Base-by-base conservation (phyloP, 371 early-diverging fungal genomes). In the Mortierella sp. region DNA sequence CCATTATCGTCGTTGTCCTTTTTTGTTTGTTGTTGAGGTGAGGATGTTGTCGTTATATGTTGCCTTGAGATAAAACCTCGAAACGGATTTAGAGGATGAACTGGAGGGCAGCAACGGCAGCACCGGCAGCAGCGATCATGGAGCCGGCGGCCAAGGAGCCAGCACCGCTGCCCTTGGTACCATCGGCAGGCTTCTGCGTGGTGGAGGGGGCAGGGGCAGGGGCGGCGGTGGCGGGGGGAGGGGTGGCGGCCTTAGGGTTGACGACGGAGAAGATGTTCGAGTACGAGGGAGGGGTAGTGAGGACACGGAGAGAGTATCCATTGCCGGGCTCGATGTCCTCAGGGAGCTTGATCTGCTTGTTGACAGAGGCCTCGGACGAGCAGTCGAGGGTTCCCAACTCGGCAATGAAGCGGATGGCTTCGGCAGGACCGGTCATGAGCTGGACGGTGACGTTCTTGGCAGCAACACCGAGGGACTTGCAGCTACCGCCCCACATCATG, bases 371-470 rank as follows among this genome's bases (percentile, higher is more conserved):
- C 2, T 31, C 52, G 14, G 39, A 31, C 37, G 72, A 61, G 72
- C 72, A 71, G 53, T 71, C 65, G 24, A 71, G 44, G 6, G 13
- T 19, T 22, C 72, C 72, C 41, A 71, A 65, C n/a, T 37, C 16
- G 9, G 40, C 64, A 6, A 48, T 44, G 52, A 71, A 71, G 29
- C 11, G 13, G 40, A 64, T 50, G n/a, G 16, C 0, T 1, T 64
- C 29, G 50, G 72, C 45, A 4, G 48, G 52, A 16, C 72, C 72
- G 4, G 3, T 39, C 48, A 47, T 34, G 19, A 71, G 40, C 9
- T 65, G 34, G 64, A 71, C 45, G 26, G 22, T 50, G 65, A 63
- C 39, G 22, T 37, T 64, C 72, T 71, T 44, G 5, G 39, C 41
- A 9, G 11, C 40, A 5, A 43, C 31, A 22, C 72, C 72, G 43